Conservation (phyloP, 2,329 filamentous ascomycete species). For the Arthrobotrys sinensis region DNA sequence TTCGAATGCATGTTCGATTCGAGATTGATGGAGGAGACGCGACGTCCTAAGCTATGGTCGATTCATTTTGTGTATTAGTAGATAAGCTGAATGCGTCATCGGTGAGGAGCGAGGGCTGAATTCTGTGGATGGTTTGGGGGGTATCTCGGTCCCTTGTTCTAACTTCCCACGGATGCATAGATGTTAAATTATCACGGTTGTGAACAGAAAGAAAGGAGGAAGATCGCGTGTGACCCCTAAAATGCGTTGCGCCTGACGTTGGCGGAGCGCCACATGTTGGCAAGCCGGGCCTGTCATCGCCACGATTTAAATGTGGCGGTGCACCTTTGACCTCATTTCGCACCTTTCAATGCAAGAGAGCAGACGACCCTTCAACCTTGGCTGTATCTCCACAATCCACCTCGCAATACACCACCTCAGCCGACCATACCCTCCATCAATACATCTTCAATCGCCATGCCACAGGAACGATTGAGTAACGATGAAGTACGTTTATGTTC, state of each 20-base stretch:
- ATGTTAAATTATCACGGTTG: not conserved
- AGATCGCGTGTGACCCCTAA: constrained; percentile 1
- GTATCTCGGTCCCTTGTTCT: too few relatives aligned
- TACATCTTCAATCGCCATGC: constrained; percentile 66
- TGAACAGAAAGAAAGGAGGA: not conserved
- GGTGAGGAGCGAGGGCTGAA: too few relatives aligned
- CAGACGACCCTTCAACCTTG: constrained; percentile 8
- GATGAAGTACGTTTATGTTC: constrained; percentile 71
- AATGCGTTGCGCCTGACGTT: constrained; percentile 35
- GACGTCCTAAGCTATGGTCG: too few relatives aligned
- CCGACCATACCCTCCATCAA: not conserved
- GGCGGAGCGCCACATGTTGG: constrained; percentile 37
- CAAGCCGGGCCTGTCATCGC: not conserved
- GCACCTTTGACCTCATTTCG: constrained; percentile 35
- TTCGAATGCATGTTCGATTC: not conserved
- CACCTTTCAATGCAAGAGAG: too few relatives aligned
- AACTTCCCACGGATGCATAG: too few relatives aligned
- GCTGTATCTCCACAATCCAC: not conserved
- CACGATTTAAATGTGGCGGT: constrained; percentile 29
- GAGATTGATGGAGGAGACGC: too few relatives aligned
- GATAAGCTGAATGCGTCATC: too few relatives aligned
- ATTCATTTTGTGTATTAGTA: too few relatives aligned
- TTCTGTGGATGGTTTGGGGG: too few relatives aligned
- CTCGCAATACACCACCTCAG: constrained; percentile 1
- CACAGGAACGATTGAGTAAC: constrained; percentile 73